These are phyloP conservation scores for Begonia masoniana DNA, from an alignment of 306 rosid species.

Conservation along the genomic window DNA sequence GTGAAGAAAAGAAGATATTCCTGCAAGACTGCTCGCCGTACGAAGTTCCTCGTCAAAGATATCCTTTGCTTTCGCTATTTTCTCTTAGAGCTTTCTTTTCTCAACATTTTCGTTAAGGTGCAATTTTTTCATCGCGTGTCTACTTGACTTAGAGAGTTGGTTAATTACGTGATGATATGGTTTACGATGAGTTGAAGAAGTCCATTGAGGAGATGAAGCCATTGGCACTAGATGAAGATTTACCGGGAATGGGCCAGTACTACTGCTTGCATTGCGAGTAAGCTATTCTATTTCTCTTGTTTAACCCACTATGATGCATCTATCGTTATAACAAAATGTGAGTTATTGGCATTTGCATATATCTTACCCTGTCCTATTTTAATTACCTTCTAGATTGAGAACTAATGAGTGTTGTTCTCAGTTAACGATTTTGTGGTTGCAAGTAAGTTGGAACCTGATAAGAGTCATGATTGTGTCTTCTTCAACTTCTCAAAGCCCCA, in stretches of 20 bases:
- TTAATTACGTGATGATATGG: conserved; percentile 64
- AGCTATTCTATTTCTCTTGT: conserved; percentile 3
- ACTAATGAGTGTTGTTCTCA: background rate
- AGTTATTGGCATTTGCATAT: background rate
- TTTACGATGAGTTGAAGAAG: conserved; percentile 44
- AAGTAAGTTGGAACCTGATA: background rate
- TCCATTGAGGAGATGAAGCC: conserved; percentile 26
- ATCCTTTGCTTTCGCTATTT: conserved; percentile 27
- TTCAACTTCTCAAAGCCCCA: background rate
- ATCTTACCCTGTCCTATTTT: background rate
- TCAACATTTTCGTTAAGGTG: background rate
- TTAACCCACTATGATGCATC: background rate
- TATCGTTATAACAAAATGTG: background rate
- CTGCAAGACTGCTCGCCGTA: conserved; percentile 58
- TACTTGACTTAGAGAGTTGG: conserved; percentile 31
- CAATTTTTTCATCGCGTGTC: background rate
- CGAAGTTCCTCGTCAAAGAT: conserved; percentile 62
- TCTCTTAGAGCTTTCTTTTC: background rate
- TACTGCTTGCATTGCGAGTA: conserved; percentile 88
- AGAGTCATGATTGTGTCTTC: background rate
- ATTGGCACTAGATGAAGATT: conserved; percentile 73
- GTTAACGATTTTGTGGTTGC: background rate
- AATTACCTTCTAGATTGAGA: background rate
- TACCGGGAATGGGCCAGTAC: conserved; percentile 93
- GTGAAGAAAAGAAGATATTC: conserved; percentile 82